A percentile compares a stretch with the other conserved stretches of the same genome.
phyloP scores from a whole-genome alignment of 495 filamentous ascomycete genomes.

The Daldinia caldariorum region DNA sequence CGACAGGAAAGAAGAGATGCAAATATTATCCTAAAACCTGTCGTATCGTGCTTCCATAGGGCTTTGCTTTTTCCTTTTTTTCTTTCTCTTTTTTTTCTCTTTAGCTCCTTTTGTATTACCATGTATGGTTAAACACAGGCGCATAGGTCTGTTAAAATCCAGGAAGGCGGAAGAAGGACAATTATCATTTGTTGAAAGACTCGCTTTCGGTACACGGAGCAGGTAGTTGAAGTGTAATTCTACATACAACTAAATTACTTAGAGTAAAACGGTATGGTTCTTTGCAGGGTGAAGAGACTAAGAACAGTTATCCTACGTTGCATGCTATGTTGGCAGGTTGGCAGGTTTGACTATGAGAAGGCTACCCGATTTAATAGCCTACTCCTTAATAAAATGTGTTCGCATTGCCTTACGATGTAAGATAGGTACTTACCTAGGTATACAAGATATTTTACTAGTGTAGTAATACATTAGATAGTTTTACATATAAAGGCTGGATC shows the following conservation, averaged over 20 bases:
- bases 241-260: background rate
- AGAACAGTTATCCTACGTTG: no score
- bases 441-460: background rate
- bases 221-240: background rate
- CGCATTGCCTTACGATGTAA: no score
- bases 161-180: background rate
- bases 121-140: conserved; percentile 2
- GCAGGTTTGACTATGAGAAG: no score
- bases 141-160: background rate
- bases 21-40: conserved; percentile 72
- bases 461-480: no score
- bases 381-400: background rate
- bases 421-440: background rate
- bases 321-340: no score
- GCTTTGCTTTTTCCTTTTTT: background rate
- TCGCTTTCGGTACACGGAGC: background rate
- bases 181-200: background rate
- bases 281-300: background rate
- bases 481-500: background rate
- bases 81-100: background rate
- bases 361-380: background rate
- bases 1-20: conserved; percentile 75
- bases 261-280: background rate
- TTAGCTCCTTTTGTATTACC: background rate
- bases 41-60: background rate